Conservation (phyloP, 2,329 filamentous ascomycete species). For the Triangularia setosa region DNA sequence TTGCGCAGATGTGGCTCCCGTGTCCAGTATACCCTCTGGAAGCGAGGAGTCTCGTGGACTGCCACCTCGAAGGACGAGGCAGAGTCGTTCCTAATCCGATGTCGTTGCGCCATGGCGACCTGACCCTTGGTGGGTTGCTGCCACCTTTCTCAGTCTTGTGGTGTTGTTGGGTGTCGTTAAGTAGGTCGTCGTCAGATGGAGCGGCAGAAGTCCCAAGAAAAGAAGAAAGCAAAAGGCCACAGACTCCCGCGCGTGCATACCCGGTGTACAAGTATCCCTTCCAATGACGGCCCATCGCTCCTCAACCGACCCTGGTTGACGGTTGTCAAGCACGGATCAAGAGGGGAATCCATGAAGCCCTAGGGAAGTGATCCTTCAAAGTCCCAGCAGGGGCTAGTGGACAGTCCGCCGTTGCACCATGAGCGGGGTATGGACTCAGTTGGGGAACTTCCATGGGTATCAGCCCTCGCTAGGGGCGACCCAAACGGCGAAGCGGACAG, state of each 20-base stretch:
- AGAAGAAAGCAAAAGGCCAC: constrained; percentile 6
- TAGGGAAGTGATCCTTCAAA: neutral
- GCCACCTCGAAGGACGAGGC: constrained; percentile 28
- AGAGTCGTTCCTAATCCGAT: constrained; percentile 14
- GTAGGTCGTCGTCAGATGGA: neutral
- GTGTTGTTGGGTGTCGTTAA: neutral
- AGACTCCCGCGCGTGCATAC: constrained; percentile 3
- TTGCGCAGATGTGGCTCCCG: constrained; percentile 53
- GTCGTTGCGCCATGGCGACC: constrained; percentile 12
- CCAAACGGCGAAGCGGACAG: constrained; percentile 22
- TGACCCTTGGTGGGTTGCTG: neutral
- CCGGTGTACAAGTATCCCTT: neutral
- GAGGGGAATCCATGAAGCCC: neutral
- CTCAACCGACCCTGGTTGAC: neutral
- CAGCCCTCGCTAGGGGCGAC: constrained; percentile 2
- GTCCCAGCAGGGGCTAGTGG: neutral
- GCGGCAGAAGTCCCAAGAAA: neutral
- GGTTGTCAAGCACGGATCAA: neutral
- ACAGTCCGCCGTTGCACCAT: neutral
- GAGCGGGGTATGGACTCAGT: neutral
- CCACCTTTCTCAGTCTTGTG: neutral
- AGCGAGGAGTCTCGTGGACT: constrained; percentile 45
- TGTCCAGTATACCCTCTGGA: constrained; percentile 54
- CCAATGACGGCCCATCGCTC: neutral
- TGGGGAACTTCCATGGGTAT: neutral